Evolutionary conservation across 345 rosid genomes (phyloP).

Genomic region (Hirschfeldia incana): DNA sequence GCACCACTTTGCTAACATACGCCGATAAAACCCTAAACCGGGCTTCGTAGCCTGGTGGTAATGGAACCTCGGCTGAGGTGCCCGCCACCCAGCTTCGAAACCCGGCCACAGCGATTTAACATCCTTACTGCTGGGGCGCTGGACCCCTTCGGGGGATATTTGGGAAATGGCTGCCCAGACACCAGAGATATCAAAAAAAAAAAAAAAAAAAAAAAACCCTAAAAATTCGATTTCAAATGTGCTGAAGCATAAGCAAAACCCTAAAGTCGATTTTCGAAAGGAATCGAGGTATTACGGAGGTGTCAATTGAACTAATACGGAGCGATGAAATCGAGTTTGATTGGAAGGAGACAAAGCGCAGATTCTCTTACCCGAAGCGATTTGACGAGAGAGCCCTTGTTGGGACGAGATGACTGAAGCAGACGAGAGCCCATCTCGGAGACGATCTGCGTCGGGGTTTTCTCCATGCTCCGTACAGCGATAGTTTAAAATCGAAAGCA

Average conservation of each 20-base stretch:
- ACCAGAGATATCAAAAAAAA: too few relatives aligned
- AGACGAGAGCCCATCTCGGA: conserved; percentile 61
- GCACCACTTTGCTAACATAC: too few relatives aligned
- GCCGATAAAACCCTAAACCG: background rate
- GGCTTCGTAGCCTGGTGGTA: too few relatives aligned
- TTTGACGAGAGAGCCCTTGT: conserved; percentile 66
- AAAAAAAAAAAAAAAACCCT: too few relatives aligned
- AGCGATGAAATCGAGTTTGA: background rate
- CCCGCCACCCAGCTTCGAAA: too few relatives aligned
- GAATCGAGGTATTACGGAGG: conserved; percentile 2
- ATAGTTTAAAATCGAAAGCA: background rate
- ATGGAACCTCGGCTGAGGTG: too few relatives aligned
- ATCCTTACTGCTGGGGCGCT: too few relatives aligned
- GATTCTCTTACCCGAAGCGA: conserved; percentile 54
- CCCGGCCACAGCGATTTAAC: too few relatives aligned
- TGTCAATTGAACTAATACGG: background rate
- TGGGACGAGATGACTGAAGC: conserved; percentile 56
- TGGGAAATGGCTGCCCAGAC: too few relatives aligned
- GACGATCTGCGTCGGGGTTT: conserved; percentile 49
- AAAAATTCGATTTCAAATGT: background rate
- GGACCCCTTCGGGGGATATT: too few relatives aligned
- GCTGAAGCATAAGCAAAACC: conserved; percentile 1
- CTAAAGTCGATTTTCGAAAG: background rate
- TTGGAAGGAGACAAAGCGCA: background rate
- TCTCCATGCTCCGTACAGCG: conserved; percentile 47